Evolutionary conservation across 345 rosid genomes (phyloP).

Genomic region (Acer saccharum): DNA sequence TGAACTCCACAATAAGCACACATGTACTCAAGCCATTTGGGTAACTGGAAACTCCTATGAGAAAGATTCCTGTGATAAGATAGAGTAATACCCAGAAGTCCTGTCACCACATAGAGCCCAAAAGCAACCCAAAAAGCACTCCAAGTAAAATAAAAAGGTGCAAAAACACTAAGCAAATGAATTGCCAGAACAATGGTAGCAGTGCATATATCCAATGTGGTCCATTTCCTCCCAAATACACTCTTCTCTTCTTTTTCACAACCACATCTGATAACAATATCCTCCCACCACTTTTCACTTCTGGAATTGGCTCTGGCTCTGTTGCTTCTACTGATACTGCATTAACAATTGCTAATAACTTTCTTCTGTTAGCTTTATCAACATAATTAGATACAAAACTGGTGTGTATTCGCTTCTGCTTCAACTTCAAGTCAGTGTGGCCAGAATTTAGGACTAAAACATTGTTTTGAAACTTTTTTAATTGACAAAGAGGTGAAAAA

Average conservation of each 20-base stretch:
- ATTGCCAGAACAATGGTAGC: constrained; percentile 52
- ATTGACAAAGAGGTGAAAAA: constrained; percentile 27
- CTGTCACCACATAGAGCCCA: constrained; percentile 60
- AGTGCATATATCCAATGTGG: constrained; percentile 46
- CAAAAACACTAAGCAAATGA: constrained; percentile 72
- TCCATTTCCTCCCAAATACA: constrained; percentile 62
- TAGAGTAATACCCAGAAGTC: constrained; percentile 75
- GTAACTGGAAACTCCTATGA: constrained; percentile 75
- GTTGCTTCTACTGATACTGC: constrained; percentile 19
- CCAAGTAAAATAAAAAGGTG: constrained; percentile 82
- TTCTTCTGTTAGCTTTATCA: constrained; percentile 25
- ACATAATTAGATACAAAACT: constrained; percentile 10
- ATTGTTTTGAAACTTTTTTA: not conserved
- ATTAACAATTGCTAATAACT: constrained; percentile 23
- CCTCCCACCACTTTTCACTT: constrained; percentile 35
- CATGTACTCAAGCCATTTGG: constrained; percentile 83
- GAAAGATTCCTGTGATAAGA: constrained; percentile 75
- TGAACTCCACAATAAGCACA: constrained; percentile 84
- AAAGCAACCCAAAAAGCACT: constrained; percentile 65
- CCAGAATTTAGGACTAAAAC: constrained; percentile 22
- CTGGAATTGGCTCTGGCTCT: constrained; percentile 22
- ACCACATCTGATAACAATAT: constrained; percentile 71
- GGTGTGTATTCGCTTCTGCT: not conserved
- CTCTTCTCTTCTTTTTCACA: constrained; percentile 53
- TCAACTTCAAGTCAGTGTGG: not conserved